These are phyloP conservation scores for Fusarium goolgardi DNA, from an alignment of 2,329 filamentous ascomycete genomes.

Conservation along the genomic window DNA sequence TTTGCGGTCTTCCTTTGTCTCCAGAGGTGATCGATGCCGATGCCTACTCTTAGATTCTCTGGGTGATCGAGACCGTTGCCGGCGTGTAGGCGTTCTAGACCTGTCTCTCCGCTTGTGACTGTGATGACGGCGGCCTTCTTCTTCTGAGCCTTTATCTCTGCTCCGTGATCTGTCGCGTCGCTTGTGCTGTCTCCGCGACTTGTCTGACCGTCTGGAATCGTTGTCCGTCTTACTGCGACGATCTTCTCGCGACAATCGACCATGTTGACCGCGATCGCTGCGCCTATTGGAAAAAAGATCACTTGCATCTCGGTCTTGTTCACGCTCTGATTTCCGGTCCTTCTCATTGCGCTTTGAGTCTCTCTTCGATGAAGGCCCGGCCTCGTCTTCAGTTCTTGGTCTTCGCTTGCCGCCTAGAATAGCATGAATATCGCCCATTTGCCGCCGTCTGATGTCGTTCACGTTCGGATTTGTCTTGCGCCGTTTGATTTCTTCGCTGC, in stretches of 20 bases:
- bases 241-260: slow-evolving; percentile 44
- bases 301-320: slow-evolving; percentile 13
- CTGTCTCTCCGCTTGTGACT: slow-evolving; percentile 39
- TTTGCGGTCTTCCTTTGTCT: slow-evolving; percentile 31
- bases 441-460: slow-evolving; percentile 65
- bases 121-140: slow-evolving; percentile 28
- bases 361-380: slow-evolving; percentile 30
- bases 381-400: slow-evolving; percentile 42
- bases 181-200: slow-evolving; percentile 32
- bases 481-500: slow-evolving; percentile 58
- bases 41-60: slow-evolving; percentile 48
- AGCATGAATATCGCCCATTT: slow-evolving; percentile 70
- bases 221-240: slow-evolving; percentile 32
- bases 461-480: slow-evolving; percentile 59
- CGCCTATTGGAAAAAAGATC: slow-evolving; percentile 42
- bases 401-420: slow-evolving; percentile 63
- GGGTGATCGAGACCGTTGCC: slow-evolving; percentile 51
- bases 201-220: slow-evolving; percentile 20
- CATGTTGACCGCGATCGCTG: slow-evolving; percentile 38
- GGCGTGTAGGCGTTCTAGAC: slow-evolving; percentile 46
- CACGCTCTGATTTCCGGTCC: slow-evolving; percentile 11
- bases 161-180: slow-evolving; percentile 37
- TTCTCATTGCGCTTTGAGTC: slow-evolving; percentile 28
- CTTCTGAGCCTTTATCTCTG: slow-evolving; percentile 25
- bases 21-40: slow-evolving; percentile 50